Evolutionary conservation across 176 grass and related monocot species (phyloP).

Genomic region (Oryza meridionalis): DNA sequence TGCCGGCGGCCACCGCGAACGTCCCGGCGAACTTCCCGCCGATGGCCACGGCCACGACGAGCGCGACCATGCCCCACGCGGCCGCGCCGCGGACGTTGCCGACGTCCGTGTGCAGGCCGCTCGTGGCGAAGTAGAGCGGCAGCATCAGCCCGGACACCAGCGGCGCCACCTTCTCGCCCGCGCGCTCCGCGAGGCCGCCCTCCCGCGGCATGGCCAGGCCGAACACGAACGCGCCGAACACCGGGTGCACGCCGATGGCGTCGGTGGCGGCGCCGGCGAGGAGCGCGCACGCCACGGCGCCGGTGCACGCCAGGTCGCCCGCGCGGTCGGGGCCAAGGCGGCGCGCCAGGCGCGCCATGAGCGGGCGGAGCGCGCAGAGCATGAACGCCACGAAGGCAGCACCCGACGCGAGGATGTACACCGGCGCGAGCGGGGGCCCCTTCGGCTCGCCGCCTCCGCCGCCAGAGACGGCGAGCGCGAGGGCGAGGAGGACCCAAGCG

Average conservation of each 20-base stretch:
- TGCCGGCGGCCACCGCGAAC: neutral
- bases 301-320: too few relatives aligned
- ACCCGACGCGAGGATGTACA: slow-evolving; percentile 53
- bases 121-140: slow-evolving; percentile 19
- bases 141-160: slow-evolving; percentile 11
- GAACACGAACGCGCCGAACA: slow-evolving; percentile 21
- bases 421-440: neutral
- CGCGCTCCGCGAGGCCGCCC: neutral
- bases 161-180: neutral
- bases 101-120: neutral
- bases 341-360: slow-evolving; percentile 57
- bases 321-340: neutral
- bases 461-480: slow-evolving; percentile 70
- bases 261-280: neutral
- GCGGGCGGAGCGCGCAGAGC: slow-evolving; percentile 40
- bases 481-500: slow-evolving; percentile 70
- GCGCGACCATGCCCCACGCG: neutral
- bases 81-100: neutral
- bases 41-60: neutral
- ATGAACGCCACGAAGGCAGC: slow-evolving; percentile 49
- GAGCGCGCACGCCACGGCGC: neutral
- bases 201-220: neutral
- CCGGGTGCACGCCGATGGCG: neutral
- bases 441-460: neutral
- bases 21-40: neutral